Evolutionary conservation across 2,329 filamentous ascomycete species (phyloP), one percentile per base, ranked within the genome.

Genomic region (Xylaria multiplex): DNA sequence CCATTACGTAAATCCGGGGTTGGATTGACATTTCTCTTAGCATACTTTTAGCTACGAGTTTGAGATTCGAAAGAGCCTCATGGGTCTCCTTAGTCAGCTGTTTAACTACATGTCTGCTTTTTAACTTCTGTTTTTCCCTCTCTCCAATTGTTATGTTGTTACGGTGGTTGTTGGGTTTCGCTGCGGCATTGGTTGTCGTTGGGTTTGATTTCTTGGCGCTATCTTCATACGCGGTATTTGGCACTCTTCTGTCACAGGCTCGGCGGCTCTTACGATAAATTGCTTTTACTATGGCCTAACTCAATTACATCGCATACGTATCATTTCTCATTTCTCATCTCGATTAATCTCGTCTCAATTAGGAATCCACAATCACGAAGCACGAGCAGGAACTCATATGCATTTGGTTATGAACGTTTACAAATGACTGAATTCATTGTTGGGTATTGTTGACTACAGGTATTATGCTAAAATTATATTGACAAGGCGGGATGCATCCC

Each of bases 1-100:
- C 14, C 22, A 54, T 66, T 66, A 66, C 64, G 64, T 66, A 66
- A 66, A 66, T 64, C 13, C 11, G 30, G 16, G 42, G 49, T 54
- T 63, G 35, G 14, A 2, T 32, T 64, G 60, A 59, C 45, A 49
- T 52, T 55, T 13, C 37, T 59, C 43, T 62, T 62, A 62, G 52
- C 37, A 48, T 42, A 48, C 24, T 6, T 46, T 49, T 37, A 62
- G 46, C 13, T 35, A 62, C 2, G 3, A 2, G 46, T 53, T 65
- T 64, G 16, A 6, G n/a, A 24, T 24, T 30, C 9, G 11, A 43
- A 59, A 59, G 59, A 63, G 55, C 59, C 54, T 59, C 54, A 58
- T 2, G 11, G n/a, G 6, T n/a, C 50, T 22, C 8, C 35, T 52
- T 63, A 42, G 43, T 53, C 49, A 43, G 42, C 32, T 59, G 2